Percentiles rank a stretch among this genome's conserved stretches.
Evolutionary conservation across 495 filamentous ascomycete species (phyloP).

Genomic region (Alectoria sarmentosa): DNA sequence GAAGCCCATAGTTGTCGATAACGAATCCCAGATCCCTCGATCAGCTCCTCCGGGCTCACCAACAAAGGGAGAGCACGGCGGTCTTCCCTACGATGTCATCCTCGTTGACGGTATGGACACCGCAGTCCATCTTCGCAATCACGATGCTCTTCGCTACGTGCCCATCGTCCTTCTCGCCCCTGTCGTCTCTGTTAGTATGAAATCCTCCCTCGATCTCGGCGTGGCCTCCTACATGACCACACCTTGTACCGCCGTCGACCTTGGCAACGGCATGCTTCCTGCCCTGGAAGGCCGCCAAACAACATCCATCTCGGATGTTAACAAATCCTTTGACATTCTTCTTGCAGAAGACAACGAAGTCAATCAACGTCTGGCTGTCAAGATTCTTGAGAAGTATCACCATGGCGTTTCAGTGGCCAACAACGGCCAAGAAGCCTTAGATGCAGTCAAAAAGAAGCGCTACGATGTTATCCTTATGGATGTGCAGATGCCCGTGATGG

Average conservation of each 20-base stretch:
- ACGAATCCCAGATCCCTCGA: conserved; percentile 49
- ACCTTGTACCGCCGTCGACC: conserved; percentile 87
- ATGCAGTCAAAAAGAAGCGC: conserved; percentile 64
- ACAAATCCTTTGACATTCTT: conserved; percentile 91
- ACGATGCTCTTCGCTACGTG: conserved; percentile 96
- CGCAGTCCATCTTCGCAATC: conserved; percentile 71
- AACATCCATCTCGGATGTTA: conserved; percentile 86
- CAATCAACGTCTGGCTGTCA: conserved; percentile 92
- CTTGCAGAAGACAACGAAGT: conserved; percentile 97
- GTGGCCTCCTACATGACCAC: conserved; percentile 99
- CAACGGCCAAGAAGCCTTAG: conserved; percentile 88
- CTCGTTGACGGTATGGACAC: conserved; percentile 93
- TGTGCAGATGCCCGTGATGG: conserved; percentile 99
- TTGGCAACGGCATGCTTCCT: conserved; percentile 98
- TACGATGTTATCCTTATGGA: conserved; percentile 99
- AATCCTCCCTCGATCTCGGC: conserved; percentile 89
- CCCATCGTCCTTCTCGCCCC: conserved; percentile 92
- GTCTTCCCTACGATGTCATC: conserved; percentile 84
- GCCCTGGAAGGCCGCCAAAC: conserved; percentile 91
- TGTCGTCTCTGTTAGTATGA: conserved; percentile 83
- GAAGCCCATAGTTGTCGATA: conserved; percentile 72
- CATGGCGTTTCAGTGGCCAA: conserved; percentile 94
- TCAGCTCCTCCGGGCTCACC: conserved; percentile 52
- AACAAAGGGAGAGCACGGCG: conserved; percentile 51
- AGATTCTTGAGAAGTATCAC: conserved; percentile 97